phyloP scores from a whole-genome alignment of 164 flowering plant genomes.

The Aristolochia fimbriata region DNA sequence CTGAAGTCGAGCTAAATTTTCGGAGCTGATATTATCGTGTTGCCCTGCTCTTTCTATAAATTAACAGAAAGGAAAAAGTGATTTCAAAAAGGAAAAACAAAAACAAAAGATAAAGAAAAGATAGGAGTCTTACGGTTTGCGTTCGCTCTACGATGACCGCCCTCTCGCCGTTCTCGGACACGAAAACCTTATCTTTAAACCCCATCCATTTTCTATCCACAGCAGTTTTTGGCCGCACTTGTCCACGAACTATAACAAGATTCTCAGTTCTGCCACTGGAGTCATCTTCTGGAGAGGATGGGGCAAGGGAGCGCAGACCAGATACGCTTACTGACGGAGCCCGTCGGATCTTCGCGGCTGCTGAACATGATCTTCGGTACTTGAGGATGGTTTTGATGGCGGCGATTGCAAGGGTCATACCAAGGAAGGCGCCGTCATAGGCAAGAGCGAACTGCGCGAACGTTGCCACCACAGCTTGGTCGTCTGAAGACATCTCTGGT shows the following conservation, averaged over 20 bases:
- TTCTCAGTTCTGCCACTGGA: conserved; percentile 6
- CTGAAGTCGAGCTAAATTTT: neutral
- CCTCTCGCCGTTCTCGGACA: conserved; percentile 50
- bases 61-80: neutral
- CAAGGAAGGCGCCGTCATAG: conserved; percentile 73
- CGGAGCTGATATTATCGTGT: neutral
- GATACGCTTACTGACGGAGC: conserved; percentile 43
- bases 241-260: conserved; percentile 56
- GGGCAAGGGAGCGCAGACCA: conserved; percentile 49
- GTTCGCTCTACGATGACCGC: conserved; percentile 55
- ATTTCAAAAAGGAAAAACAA: neutral
- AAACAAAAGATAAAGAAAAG: neutral
- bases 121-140: conserved; percentile 35
- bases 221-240: conserved; percentile 47
- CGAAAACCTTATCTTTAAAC: conserved; percentile 22
- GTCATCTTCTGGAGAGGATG: conserved; percentile 10
- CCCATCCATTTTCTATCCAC: conserved; percentile 41
- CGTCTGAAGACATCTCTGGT: conserved; percentile 31
- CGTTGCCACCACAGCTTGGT: conserved; percentile 36
- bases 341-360: conserved; percentile 37
- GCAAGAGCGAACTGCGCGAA: conserved; percentile 44
- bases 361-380: conserved; percentile 28
- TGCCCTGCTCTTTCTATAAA: neutral
- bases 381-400: conserved; percentile 43
- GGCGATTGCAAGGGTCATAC: conserved; percentile 49